These are phyloP conservation scores for Solanum aculeatissimum DNA, from an alignment of 305 asterid species.

Conservation along the genomic window DNA sequence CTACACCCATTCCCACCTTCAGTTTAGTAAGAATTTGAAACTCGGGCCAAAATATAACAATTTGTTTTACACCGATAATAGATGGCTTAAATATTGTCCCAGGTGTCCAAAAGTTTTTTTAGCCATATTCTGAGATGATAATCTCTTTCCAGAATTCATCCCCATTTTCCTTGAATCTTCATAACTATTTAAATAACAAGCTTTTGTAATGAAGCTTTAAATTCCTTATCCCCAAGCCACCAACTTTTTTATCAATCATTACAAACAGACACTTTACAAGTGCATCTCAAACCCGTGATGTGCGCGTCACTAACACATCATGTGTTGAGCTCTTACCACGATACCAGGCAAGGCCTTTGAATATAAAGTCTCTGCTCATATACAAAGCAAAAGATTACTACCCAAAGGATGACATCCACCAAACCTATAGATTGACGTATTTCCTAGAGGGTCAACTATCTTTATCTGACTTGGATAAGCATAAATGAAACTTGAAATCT, in stretches of 20 bases:
- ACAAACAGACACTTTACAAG: not conserved
- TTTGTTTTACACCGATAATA: not conserved
- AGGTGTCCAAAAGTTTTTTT: not conserved
- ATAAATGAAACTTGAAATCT: not conserved
- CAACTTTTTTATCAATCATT: not conserved
- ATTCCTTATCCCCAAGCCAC: not conserved
- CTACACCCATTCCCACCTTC: not conserved
- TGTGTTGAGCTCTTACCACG: not conserved
- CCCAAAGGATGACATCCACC: not conserved
- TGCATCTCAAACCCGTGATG: not conserved
- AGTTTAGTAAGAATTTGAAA: not conserved
- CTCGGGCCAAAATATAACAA: not conserved
- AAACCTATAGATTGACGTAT: not conserved
- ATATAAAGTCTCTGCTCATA: not conserved
- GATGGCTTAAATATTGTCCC: not conserved
- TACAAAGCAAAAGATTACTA: not conserved
- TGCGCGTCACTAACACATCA: not conserved
- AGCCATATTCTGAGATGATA: not conserved
- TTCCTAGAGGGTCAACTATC: not conserved
- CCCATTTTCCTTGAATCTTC: not conserved
- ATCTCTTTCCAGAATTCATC: not conserved
- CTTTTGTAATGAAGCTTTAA: not conserved
- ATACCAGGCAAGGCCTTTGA: not conserved
- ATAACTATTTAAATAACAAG: not conserved
- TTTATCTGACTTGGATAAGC: not conserved